Evolutionary conservation across 192 early-diverging fungal genomes (phyloP), one percentile per base, ranked within the genome.

Genomic region (Glomus cerebriforme): DNA sequence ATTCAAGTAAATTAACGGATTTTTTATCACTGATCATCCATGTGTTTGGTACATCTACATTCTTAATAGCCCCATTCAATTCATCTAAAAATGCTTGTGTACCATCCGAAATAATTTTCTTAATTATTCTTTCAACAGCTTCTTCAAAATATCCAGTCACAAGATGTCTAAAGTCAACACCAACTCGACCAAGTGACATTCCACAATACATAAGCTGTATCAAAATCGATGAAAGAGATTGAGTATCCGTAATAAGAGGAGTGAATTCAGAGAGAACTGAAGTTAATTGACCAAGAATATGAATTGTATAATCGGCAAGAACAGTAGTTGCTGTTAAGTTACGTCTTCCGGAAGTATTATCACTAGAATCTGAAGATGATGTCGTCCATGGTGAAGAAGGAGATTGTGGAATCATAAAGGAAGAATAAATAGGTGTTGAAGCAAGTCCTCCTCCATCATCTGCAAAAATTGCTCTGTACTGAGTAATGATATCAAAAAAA

Each of bases 191-290:
- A 72, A 96, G 84, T 17, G 92, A 93, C 85, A 94, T 86, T 37
- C 94, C 93, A 79, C 90, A 93, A 76, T 96, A 96, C 89, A 94
- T 93, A 15, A 91, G 84, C 67, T 96, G 93, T 2, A 92, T 92
- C 60, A 91, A 79, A 31, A 95, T 73, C 0, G 92, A 92, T 0
- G 86, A 85, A 31, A 93, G 72, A 2, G 85, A 81, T 15, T 91
- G 85, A 1, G 88, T 90, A 62, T 93, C 92, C 19, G 83, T 80
- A 54, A 95, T 85, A n/a, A 84, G 73, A 47, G 88, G 86, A 5
- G 92, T 83, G 81, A 93, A 95, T 63, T 92, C 92, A 0, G 91
- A 81, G 32, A 95, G 84, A 39, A 93, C 81, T 76, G 79, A 81
- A 78, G 47, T 85, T 79, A 19, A 85, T 88, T 32, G 87, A 81